Percentiles rank a stretch among this genome's conserved stretches.
phyloP scores from a whole-genome alignment of 2,329 filamentous ascomycete genomes.

The Sclerotinia spermophila region DNA sequence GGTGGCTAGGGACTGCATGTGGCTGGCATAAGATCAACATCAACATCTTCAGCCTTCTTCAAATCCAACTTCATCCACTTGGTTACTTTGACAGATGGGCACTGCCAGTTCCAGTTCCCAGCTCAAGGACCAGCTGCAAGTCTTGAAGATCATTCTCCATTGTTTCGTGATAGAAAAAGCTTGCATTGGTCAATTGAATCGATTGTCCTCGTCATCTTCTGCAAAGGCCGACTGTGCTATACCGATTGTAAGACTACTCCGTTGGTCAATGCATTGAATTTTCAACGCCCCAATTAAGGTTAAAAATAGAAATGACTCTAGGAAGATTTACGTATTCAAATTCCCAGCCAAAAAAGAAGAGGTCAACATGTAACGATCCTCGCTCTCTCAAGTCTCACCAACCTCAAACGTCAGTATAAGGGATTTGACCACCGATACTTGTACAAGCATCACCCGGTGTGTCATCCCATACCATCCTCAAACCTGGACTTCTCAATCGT shows the following conservation, averaged over 20 bases:
- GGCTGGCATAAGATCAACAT: conserved; percentile 2
- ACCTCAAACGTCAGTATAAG: conserved; percentile 11
- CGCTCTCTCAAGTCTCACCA: conserved; percentile 1
- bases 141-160: conserved; percentile 14
- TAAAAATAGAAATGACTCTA: conserved; percentile 8
- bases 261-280: conserved; percentile 1
- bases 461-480: neutral
- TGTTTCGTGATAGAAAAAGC: neutral
- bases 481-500: neutral
- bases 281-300: neutral
- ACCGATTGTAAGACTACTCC: neutral
- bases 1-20: neutral
- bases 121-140: neutral
- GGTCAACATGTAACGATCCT: conserved; percentile 8
- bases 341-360: conserved; percentile 2
- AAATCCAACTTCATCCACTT: neutral
- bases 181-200: neutral
- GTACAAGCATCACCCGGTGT: conserved; percentile 12
- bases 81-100: neutral
- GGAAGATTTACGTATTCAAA: neutral
- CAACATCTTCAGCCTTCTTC: conserved; percentile 5
- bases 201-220: neutral
- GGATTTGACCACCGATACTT: neutral
- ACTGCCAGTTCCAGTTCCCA: neutral
- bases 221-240: neutral